Evolutionary conservation across 441 rosid species (phyloP), one percentile per base, ranked within the genome.

Genomic region (Theobroma grandiflorum): DNA sequence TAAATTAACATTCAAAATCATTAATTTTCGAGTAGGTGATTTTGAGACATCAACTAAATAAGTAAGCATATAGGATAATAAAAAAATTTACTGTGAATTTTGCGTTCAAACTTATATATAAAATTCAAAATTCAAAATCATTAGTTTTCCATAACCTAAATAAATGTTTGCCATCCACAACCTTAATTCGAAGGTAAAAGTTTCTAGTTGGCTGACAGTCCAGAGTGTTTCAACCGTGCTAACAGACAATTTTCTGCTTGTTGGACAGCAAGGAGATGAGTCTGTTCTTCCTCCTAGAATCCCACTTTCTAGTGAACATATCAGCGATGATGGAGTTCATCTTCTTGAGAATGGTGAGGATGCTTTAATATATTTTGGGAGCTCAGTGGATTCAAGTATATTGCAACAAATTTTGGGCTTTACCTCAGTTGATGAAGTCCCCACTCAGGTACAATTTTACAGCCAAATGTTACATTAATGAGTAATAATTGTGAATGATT

Each of bases 271-370:
- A 70, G 90, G 77, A 68, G 91, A 87, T 81, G 97, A 85, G 59
- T 83, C 91, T 76, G 61, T 84, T 61, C 82, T 94, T 81, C 98
- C 98, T 72, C 62, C 90, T 65, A 75, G 88, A 74, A 87, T 97
- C 83, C 99, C 99, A 52, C 98, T 95, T 80, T 86, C 97, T 70
- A 97, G 98, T 74, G 99, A 95, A 79, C 90, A 93, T 38, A 82
- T 97, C 75, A 92, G 86, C 59, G 95, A 96, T 65, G 96, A 89
- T 53, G 99, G 99, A 85, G 88, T 95, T 45, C 95, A 95, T 90
- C 93, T 97, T 87, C 98, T 97, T 80, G 99, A 97, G 86, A 95
- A 95, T 74, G 99, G 99, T 67, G 94, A 89, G 52, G 98, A 95
- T 86, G 94, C 92, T 84, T 84, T 93, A 78, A 86, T 95, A 77